phyloP scores from a whole-genome alignment of 345 rosid species.

The Pugionium dolabratum region DNA sequence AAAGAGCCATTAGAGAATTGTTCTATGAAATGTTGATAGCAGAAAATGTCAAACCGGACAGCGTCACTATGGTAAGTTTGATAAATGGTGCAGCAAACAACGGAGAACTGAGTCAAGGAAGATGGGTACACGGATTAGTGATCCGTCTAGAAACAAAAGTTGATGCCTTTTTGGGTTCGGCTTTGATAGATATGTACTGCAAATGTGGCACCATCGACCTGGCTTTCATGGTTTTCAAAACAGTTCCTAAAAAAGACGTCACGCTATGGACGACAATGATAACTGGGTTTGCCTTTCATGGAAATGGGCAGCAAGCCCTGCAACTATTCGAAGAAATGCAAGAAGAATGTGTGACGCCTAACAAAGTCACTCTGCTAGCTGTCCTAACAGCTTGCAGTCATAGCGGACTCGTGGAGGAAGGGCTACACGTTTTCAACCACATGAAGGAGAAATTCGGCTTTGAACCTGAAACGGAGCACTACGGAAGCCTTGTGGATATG shows the following conservation, averaged over 20 bases:
- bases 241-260: conserved; percentile 46
- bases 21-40: conserved; percentile 41
- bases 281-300: conserved; percentile 60
- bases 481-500: conserved; percentile 57
- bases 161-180: conserved; percentile 52
- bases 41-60: conserved; percentile 49
- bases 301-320: conserved; percentile 54
- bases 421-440: conserved; percentile 43
- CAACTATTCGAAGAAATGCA: conserved; percentile 52
- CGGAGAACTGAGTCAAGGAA: conserved; percentile 47
- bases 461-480: conserved; percentile 55
- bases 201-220: conserved; percentile 52
- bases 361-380: conserved; percentile 54
- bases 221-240: conserved; percentile 47
- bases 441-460: conserved; percentile 50
- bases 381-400: conserved; percentile 60
- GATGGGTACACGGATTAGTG: conserved; percentile 52
- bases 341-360: conserved; percentile 42
- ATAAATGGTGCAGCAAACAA: conserved; percentile 46
- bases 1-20: conserved; percentile 36
- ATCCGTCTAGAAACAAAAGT: conserved; percentile 36
- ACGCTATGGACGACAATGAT: conserved; percentile 67
- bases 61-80: conserved; percentile 50
- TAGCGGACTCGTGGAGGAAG: conserved; percentile 52
- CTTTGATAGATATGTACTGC: conserved; percentile 58